Conservation (phyloP, 768 basidiomycete genomes). For the Termitomyces sp. region DNA sequence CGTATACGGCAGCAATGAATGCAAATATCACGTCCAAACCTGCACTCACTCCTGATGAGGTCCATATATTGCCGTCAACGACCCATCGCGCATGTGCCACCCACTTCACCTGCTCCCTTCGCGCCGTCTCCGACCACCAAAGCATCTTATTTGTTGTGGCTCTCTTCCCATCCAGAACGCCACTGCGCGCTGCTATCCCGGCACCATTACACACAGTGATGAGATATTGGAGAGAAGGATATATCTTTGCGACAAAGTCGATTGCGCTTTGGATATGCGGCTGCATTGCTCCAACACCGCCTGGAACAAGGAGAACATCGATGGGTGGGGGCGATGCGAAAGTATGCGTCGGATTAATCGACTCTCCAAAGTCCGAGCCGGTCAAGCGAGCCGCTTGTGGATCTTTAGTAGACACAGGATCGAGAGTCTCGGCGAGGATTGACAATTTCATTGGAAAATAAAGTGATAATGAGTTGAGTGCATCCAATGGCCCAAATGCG, state of each 20-base stretch:
- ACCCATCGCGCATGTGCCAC: constrained; percentile 43
- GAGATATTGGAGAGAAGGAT: constrained; percentile 35
- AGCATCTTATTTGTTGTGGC: too few species aligned
- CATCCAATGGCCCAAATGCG: constrained; percentile 28
- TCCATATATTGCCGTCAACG: constrained; percentile 45
- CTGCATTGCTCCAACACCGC: constrained; percentile 26
- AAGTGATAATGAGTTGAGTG: constrained; percentile 21
- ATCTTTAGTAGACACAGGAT: constrained; percentile 23
- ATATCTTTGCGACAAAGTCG: constrained; percentile 29
- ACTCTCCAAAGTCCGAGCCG: too few species aligned
- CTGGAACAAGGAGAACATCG: constrained; percentile 31
- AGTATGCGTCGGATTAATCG: constrained; percentile 39
- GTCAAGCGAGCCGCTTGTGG: constrained; percentile 5
- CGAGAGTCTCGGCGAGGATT: constrained; percentile 19
- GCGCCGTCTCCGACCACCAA: too few species aligned
- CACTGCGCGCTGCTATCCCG: too few species aligned
- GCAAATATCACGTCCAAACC: constrained; percentile 38
- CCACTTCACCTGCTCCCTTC: constrained; percentile 35
- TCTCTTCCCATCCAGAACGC: too few species aligned
- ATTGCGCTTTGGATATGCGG: constrained; percentile 21
- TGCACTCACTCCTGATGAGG: constrained; percentile 42
- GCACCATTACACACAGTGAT: constrained; percentile 44
- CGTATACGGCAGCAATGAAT: constrained; percentile 34
- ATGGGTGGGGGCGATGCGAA: constrained; percentile 27
- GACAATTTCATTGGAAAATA: constrained; percentile 21